Conservation (phyloP, 2,329 filamentous ascomycete genomes). For the Botrytis elliptica region DNA sequence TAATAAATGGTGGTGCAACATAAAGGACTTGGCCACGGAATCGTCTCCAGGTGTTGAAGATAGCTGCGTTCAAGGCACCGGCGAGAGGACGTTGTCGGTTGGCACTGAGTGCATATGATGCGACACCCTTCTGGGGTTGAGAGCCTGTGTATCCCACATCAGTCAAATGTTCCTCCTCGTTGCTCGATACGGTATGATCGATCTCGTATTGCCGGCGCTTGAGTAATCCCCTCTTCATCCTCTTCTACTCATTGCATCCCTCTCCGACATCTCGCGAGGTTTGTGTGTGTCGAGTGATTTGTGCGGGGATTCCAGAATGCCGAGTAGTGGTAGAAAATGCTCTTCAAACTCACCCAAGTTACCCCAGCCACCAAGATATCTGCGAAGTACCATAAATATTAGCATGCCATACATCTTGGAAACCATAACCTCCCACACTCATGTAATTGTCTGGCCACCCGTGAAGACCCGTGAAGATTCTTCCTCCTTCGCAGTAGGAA, state of each 20-base stretch:
- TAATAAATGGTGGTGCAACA: slow-evolving; percentile 74
- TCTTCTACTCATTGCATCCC: not conserved
- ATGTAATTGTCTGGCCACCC: slow-evolving; percentile 6
- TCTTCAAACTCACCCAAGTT: slow-evolving; percentile 38
- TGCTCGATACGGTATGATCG: not conserved
- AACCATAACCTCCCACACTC: slow-evolving; percentile 17
- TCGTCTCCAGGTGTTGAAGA: slow-evolving; percentile 95
- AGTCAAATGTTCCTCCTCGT: slow-evolving; percentile 14
- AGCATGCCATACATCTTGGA: slow-evolving; percentile 25
- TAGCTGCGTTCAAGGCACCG: slow-evolving; percentile 71
- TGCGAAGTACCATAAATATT: slow-evolving; percentile 26
- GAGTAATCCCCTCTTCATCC: not conserved
- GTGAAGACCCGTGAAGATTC: slow-evolving; percentile 15
- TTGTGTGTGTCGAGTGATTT: not conserved
- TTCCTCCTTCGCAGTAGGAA: slow-evolving; percentile 14
- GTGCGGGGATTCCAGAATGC: not conserved
- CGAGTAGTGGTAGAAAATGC: slow-evolving; percentile 9
- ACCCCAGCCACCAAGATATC: slow-evolving; percentile 40
- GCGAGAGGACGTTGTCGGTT: slow-evolving; percentile 91
- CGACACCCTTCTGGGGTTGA: slow-evolving; percentile 61
- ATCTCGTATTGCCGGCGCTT: not conserved
- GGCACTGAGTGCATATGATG: slow-evolving; percentile 72
- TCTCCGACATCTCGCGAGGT: not conserved
- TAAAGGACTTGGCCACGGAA: slow-evolving; percentile 85
- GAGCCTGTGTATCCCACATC: slow-evolving; percentile 47